Evolutionary conservation across 2,329 filamentous ascomycete genomes (phyloP), one percentile per base, ranked within the genome.

Genomic region (Neoarthrinium moseri): DNA sequence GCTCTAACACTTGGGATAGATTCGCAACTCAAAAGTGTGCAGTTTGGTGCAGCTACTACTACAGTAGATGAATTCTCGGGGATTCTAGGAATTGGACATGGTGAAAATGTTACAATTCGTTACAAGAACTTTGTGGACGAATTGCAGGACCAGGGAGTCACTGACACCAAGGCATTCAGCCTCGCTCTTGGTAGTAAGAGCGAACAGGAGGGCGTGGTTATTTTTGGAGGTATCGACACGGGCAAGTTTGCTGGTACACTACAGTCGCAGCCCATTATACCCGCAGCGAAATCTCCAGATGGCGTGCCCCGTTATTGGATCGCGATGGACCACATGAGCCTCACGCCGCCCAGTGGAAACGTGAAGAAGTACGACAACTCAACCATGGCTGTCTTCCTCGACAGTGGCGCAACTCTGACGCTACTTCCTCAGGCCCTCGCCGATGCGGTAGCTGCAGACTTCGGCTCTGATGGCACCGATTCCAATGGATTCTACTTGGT

Each of bases 51-150:
- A 29, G 84, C 83, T n/a, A 76, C 74, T 30, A 55, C 60, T 11
- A 71, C 70, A 5, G 49, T 61, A 12, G 69, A 77, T 49, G 70
- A 77, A 50, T 77, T 75, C 47, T 67, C 74, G 0, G 77, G 77
- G 29, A 89, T 94, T 37, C 65, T 95, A 17, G 89, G 89, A 18
- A 84, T 94, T 46, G 89, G 89, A 20, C 89, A 89, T 60, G 72
- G 80, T 3, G 38, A 65, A 11, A 73, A 71, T 27, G 52, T 69
- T 42, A 76, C 71, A 21, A 73, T 70, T 3, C 56, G 51, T 7
- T 80, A 80, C 56, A 67, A 62, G 49, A 79, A 77, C 58, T 72
- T 80, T 46, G 55, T 80, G 51, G 77, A 80, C 59, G 66, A 77
- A 56, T 64, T 80, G 32, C 61, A 57, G 12, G 54, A 67, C 2